Evolutionary conservation across 2,329 filamentous ascomycete species (phyloP), one percentile per base, ranked within the genome.

Genomic region (Colletotrichum coccodes): DNA sequence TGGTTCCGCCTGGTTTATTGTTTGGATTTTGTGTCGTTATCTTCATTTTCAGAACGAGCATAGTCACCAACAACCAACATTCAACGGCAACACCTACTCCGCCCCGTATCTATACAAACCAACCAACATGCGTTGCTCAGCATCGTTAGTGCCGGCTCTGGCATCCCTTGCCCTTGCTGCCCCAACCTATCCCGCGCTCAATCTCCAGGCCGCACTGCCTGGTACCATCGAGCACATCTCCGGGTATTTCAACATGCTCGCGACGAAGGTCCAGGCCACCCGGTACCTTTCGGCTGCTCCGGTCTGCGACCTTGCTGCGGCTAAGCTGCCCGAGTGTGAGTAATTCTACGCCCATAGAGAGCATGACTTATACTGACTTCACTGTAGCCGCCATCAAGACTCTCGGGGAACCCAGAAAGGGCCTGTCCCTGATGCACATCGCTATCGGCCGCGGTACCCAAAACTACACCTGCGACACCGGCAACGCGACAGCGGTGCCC

Each of bases 391-490:
- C 89, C 23, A 40, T 49, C 52, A 84, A 84, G 7, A 82, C 87
- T 18, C 86, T 97, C 7, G 90, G 92, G 16, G 71, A 84, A 8
- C 89, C 90, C 16, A 81, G 88, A 0, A 72, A 83, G 7, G 92
- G 91, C 64, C 83, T 93, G 34, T 83, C 77, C 4, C 85, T 97
- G 58, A 87, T 89, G 76, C 93, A 97, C 80, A 92, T 98, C 62
- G 93, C 92, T 76, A 85, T 98, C 71, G 95, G 95, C 75, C 91
- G 94, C 50, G 95, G 95, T 69, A 96, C 93, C 8, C 91, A 98
- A 83, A 98, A 98, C 86, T 98, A 98, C 85, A 97, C 94, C 59
- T 98, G 95, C 85, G 84, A 88, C 67, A 82, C 86, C 61, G 81
- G 81, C 71, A 87, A 92, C 73, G 77, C 87, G 2, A 87, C 87